These are phyloP conservation scores for Neurospora sp. DNA, from an alignment of 495 filamentous ascomycete species.

Conservation along the genomic window DNA sequence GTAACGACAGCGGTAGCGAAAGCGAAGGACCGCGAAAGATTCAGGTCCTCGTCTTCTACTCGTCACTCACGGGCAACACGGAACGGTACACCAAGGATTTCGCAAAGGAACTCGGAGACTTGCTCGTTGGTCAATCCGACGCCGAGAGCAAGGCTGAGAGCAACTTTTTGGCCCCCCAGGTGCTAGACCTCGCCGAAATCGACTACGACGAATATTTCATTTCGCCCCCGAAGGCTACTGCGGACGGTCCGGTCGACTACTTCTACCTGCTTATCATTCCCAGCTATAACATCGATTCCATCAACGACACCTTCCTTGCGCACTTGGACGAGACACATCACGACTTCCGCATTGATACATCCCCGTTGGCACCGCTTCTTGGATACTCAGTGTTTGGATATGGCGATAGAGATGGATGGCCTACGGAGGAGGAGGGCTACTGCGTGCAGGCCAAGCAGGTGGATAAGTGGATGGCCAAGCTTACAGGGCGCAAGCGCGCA, in stretches of 20 bases:
- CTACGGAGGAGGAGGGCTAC: conserved; percentile 79
- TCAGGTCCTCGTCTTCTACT: conserved; percentile 78
- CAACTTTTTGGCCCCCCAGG: conserved; percentile 48
- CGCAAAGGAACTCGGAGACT: conserved; percentile 37
- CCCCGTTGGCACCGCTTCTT: conserved; percentile 60
- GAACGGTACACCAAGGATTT: conserved; percentile 54
- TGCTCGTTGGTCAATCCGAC: conserved; percentile 10
- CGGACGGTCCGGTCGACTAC: conserved; percentile 36
- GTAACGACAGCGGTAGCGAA: conserved; percentile 7
- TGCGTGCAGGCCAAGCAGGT: conserved; percentile 82
- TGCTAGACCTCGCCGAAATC: conserved; percentile 73
- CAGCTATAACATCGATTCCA: conserved; percentile 85
- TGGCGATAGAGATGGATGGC: conserved; percentile 85
- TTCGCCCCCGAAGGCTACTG: conserved; percentile 40
- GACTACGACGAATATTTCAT: conserved; percentile 92
- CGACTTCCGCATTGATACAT: conserved; percentile 91
- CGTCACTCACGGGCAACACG: conserved; percentile 72
- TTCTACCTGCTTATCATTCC: conserved; percentile 80
- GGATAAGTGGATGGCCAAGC: conserved; percentile 90
- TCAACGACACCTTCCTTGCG: conserved; percentile 68
- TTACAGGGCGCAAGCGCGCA: conserved; percentile 67
- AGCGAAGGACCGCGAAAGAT: conserved; percentile 33
- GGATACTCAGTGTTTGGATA: conserved; percentile 93
- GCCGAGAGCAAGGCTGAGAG: neutral
- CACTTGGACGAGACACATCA: conserved; percentile 86